Conservation (phyloP, 1,284 basidiomycete species). For the Sanguinoderma infundibulare region DNA sequence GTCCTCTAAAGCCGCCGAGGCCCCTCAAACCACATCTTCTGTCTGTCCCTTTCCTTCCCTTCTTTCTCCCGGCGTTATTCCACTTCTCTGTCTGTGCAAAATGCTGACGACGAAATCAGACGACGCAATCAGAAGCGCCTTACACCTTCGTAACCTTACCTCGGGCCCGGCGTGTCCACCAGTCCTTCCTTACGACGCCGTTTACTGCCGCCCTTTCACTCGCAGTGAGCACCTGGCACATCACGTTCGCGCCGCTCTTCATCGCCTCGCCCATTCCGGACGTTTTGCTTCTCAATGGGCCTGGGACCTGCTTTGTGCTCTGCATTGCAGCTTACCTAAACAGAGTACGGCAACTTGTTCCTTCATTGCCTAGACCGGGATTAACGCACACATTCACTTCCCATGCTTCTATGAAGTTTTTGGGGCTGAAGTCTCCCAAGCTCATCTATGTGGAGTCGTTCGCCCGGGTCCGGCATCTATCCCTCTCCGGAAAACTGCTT, state of each 20-base stretch:
- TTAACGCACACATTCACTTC: not conserved
- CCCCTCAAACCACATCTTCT: constrained; percentile 11
- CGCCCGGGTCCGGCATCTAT: constrained; percentile 84
- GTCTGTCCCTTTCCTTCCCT: constrained; percentile 28
- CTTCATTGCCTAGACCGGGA: not conserved
- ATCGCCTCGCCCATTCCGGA: constrained; percentile 61
- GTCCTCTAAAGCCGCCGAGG: constrained; percentile 35
- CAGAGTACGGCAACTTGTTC: constrained; percentile 57
- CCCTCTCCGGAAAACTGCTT: constrained; percentile 85
- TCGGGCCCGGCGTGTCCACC: constrained; percentile 85
- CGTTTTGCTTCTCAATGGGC: constrained; percentile 90
- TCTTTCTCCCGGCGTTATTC: constrained; percentile 14
- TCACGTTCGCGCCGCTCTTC: constrained; percentile 56
- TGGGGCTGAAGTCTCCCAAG: constrained; percentile 74
- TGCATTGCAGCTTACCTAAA: constrained; percentile 76
- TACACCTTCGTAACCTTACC: constrained; percentile 74
- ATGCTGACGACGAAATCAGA: constrained; percentile 16
- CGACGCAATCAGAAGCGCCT: constrained; percentile 20
- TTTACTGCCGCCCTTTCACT: constrained; percentile 69
- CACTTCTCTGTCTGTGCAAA: constrained; percentile 1
- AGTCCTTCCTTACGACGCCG: constrained; percentile 72
- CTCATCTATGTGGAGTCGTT: constrained; percentile 95
- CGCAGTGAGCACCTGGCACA: constrained; percentile 55
- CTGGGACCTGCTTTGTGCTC: constrained; percentile 90
- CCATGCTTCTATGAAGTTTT: constrained; percentile 53